phyloP scores from a whole-genome alignment of 495 filamentous ascomycete genomes.

The Ascobolus immersus region DNA sequence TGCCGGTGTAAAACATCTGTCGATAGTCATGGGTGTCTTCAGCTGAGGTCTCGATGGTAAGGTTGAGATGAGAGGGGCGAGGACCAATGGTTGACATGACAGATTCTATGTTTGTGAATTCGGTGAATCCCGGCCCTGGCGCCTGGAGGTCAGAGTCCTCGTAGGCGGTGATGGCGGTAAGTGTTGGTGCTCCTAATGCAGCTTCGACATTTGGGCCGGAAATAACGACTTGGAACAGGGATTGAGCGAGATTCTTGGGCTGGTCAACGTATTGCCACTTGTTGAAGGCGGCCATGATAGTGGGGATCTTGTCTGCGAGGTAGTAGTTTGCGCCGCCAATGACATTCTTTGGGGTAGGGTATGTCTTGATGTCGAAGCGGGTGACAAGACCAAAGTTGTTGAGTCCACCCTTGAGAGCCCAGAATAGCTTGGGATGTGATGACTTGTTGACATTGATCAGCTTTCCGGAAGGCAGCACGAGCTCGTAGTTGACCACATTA shows the following conservation, averaged over 20 bases:
- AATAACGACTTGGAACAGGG: too few species aligned
- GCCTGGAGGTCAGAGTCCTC: not conserved
- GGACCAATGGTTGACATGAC: too few species aligned
- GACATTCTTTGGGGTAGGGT: slow-evolving; percentile 22
- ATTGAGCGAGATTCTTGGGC: too few species aligned
- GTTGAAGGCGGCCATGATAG: not conserved
- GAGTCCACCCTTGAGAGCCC: slow-evolving; percentile 29
- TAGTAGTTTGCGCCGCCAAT: slow-evolving; percentile 15
- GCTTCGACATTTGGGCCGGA: not conserved
- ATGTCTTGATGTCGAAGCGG: slow-evolving; percentile 25
- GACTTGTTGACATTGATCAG: slow-evolving; percentile 17
- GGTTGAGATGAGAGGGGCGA: too few species aligned
- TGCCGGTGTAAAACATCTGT: too few species aligned
- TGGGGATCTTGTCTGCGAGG: not conserved
- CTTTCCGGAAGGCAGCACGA: slow-evolving; percentile 19
- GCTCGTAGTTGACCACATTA: slow-evolving; percentile 26
- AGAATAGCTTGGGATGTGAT: slow-evolving; percentile 22
- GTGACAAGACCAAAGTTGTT: slow-evolving; percentile 42
- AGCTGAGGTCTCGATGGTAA: too few species aligned
- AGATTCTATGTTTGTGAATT: too few species aligned
- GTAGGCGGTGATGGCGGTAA: not conserved
- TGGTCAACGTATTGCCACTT: not conserved
- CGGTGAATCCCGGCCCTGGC: too few species aligned
- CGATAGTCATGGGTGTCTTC: too few species aligned
- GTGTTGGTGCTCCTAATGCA: not conserved